These are phyloP conservation scores for Talaromyces sp. DNA, from an alignment of 2,329 filamentous ascomycete genomes.

Conservation along the genomic window DNA sequence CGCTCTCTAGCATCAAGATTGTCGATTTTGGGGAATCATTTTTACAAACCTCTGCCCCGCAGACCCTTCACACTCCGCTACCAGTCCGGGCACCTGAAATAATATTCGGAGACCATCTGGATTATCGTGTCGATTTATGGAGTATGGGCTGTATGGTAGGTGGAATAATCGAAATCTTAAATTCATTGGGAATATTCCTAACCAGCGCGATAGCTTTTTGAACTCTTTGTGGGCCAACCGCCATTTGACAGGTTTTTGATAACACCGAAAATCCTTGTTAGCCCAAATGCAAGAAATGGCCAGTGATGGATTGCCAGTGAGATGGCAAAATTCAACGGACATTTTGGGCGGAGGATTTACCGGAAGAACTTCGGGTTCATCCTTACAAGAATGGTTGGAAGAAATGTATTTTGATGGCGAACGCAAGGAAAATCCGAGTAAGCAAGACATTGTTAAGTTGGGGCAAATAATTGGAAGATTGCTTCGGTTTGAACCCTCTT, in stretches of 20 bases:
- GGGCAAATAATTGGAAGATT: constrained; percentile 19
- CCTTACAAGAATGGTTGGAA: constrained; percentile 34
- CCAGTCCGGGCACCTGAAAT: constrained; percentile 34
- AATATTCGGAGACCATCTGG: constrained; percentile 30
- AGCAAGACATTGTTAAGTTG: constrained; percentile 21
- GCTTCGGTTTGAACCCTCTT: constrained; percentile 22
- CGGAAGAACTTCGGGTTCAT: constrained; percentile 14
- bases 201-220: constrained; percentile 28
- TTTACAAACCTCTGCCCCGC: not conserved
- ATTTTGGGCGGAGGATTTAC: constrained; percentile 17
- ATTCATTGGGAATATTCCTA: constrained; percentile 6
- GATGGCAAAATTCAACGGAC: constrained; percentile 26
- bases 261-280: constrained; percentile 28
- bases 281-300: constrained; percentile 32
- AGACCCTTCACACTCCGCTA: constrained; percentile 24
- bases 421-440: constrained; percentile 17
- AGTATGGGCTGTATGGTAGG: constrained; percentile 32
- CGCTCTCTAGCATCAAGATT: constrained; percentile 21
- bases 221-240: constrained; percentile 35
- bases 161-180: not conserved
- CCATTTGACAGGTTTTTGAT: constrained; percentile 33
- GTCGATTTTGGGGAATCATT: too few relatives aligned
- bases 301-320: constrained; percentile 28
- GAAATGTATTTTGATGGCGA: constrained; percentile 33
- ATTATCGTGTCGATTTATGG: constrained; percentile 35